These are phyloP conservation scores for Voacanga thouarsii DNA, from an alignment of 257 asterid genomes.

Conservation along the genomic window DNA sequence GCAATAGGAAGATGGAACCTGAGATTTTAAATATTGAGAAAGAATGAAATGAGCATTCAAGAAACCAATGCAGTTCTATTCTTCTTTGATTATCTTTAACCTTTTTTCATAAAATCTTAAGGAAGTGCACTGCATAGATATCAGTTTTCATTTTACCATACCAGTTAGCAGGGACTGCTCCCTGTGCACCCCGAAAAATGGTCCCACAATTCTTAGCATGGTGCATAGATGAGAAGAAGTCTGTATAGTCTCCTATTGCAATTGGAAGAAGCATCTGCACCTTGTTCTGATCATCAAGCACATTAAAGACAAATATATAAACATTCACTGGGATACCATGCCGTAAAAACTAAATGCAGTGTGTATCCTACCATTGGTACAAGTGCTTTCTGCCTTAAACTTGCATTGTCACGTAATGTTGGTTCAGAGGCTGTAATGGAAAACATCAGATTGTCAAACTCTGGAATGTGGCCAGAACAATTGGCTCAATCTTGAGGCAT, in stretches of 20 bases:
- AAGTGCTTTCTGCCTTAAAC: constrained; percentile 64
- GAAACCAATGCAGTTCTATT: background rate
- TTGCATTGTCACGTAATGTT: constrained; percentile 63
- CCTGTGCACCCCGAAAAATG: constrained; percentile 86
- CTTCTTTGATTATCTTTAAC: background rate
- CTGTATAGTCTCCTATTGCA: constrained; percentile 87
- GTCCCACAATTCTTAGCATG: constrained; percentile 87
- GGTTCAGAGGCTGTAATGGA: constrained; percentile 66
- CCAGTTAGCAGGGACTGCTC: constrained; percentile 74
- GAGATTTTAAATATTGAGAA: constrained; percentile 2
- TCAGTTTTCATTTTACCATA: constrained; percentile 10
- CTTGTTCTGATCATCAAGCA: constrained; percentile 49
- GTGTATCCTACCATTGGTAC: constrained; percentile 57
- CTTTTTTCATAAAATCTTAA: background rate
- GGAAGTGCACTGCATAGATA: background rate
- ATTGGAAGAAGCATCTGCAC: constrained; percentile 88
- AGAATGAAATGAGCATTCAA: background rate
- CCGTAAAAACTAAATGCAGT: background rate
- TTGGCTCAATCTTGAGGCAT: background rate
- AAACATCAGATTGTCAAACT: constrained; percentile 14
- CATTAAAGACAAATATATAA: constrained; percentile 11
- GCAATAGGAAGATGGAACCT: constrained; percentile 98
- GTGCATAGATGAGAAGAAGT: constrained; percentile 90
- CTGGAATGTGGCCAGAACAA: background rate
- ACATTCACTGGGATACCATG: constrained; percentile 9